These are phyloP conservation scores for Kwoniella bestiolae DNA, from an alignment of 768 basidiomycete genomes.

Conservation along the genomic window DNA sequence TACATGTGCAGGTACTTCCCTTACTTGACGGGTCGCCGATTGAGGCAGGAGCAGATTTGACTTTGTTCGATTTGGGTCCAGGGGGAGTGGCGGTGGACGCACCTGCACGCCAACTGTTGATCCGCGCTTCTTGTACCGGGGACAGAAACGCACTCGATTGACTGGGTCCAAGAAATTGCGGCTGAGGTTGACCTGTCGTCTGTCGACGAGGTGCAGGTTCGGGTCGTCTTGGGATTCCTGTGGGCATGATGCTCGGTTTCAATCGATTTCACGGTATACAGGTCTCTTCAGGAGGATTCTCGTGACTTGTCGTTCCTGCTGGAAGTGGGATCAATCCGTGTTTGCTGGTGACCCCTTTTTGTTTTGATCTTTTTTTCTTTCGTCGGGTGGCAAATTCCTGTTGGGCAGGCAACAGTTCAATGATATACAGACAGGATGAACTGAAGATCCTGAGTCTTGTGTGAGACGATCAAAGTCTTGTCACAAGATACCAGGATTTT, in stretches of 20 bases:
- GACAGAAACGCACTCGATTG: slow-evolving; percentile 17
- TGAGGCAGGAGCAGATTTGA: slow-evolving; percentile 18
- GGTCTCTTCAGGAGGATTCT: too few relatives aligned
- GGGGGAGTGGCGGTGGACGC: slow-evolving; percentile 7
- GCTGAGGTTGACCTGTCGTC: slow-evolving; percentile 9
- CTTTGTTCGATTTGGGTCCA: background rate
- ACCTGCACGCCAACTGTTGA: slow-evolving; percentile 12
- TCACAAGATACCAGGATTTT: background rate
- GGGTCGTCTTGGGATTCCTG: background rate
- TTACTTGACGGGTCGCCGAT: slow-evolving; percentile 7
- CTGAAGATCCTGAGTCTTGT: too few relatives aligned
- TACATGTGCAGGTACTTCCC: slow-evolving; percentile 9
- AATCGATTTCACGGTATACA: too few relatives aligned
- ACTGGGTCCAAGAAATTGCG: slow-evolving; percentile 6
- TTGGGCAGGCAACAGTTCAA: too few relatives aligned
- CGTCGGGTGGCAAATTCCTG: too few relatives aligned
- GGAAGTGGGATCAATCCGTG: too few relatives aligned
- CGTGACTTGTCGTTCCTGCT: too few relatives aligned
- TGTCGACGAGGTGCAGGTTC: background rate
- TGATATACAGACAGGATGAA: too few relatives aligned
- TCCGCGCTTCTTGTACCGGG: slow-evolving; percentile 19
- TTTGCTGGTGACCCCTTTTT: too few relatives aligned
- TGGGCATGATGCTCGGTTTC: background rate
- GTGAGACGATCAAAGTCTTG: too few relatives aligned
- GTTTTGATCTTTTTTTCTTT: too few relatives aligned